These are phyloP conservation scores for Clavispora carvajalis DNA, from an alignment of 805 yeast genomes.

Conservation along the genomic window DNA sequence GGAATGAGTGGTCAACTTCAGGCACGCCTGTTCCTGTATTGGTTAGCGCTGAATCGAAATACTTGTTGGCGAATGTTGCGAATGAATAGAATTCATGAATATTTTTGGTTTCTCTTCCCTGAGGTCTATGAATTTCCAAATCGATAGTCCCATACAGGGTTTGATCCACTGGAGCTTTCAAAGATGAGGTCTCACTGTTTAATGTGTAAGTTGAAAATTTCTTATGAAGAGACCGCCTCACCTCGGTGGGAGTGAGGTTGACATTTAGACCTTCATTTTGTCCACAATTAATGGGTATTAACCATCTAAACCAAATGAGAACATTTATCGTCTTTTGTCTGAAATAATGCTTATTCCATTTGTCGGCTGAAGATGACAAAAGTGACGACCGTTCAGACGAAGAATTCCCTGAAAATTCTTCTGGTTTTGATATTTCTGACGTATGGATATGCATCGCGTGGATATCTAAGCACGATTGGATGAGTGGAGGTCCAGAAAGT, in stretches of 20 bases:
- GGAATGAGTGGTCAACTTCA: slow-evolving; percentile 13
- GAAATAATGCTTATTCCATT: background rate
- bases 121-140: slow-evolving; percentile 10
- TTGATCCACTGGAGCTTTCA: slow-evolving; percentile 4
- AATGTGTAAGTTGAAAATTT: slow-evolving; percentile 3
- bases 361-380: background rate
- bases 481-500: too few species aligned
- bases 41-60: slow-evolving; percentile 11
- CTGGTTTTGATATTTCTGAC: background rate
- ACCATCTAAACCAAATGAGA: slow-evolving; percentile 3
- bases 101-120: slow-evolving; percentile 11
- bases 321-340: background rate
- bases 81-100: slow-evolving; percentile 21
- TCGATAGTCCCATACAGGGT: slow-evolving; percentile 13
- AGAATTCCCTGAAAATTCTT: background rate
- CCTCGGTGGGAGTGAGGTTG: slow-evolving; percentile 5
- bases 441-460: too few species aligned
- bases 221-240: slow-evolving; percentile 3
- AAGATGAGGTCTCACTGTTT: slow-evolving; percentile 9
- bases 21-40: background rate
- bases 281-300: too few species aligned
- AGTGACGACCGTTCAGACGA: background rate
- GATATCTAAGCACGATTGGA: too few species aligned
- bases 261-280: too few species aligned
- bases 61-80: slow-evolving; percentile 16